Base-by-base conservation (phyloP, 106 monocot genomes). In the Ottelia alismoides region DNA sequence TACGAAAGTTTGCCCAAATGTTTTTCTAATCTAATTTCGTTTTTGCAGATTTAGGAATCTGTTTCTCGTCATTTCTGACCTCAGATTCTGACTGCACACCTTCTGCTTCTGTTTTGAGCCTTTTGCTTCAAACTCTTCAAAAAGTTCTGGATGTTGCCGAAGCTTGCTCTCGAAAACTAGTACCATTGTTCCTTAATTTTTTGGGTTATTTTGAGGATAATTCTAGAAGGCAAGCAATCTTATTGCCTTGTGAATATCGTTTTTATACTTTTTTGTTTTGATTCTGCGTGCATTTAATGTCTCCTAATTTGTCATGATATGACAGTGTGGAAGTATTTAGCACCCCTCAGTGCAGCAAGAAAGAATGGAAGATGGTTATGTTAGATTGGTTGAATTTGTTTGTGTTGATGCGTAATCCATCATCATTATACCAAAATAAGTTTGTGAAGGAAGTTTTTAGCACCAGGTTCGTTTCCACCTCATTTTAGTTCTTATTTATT, bases 371-470 rank as follows among this genome's bases (percentile, higher is more conserved):
- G 47, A 49, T 32, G 29, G 56, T 85, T 63, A 74, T 90, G 32
- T 79, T 76, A 63, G 96, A 89, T 59, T 98, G 96, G 96, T 57
- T 98, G 53, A 70, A 80, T 51, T 57, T 98, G 55, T 53, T 98
- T 56, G 77, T 55, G 40, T 28, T 63, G 35, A 76, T 89, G 76
- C 71, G 53, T 30, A 77, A 85, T 80, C 64, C 77, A 63, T 56
- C 51, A 52, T 82, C 84, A 50, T 77, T 85, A 45, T 88, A 64
- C 40, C 65, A 27, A 28, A 79, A 68, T 52, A 65, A 79, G 50
- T 20, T 66, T 70, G 69, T 98, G 10, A 88, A 89, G 62, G 72
- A 98, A 35, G 78, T 98, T 63, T 50, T 98, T 45, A 30, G 73
- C 1, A 72, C 49, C 72, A 98, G 93, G 87, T 94, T 58, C 50